Evolutionary conservation across 2,329 filamentous ascomycete genomes (phyloP).

Genomic region (Verticillium albo-atrum): DNA sequence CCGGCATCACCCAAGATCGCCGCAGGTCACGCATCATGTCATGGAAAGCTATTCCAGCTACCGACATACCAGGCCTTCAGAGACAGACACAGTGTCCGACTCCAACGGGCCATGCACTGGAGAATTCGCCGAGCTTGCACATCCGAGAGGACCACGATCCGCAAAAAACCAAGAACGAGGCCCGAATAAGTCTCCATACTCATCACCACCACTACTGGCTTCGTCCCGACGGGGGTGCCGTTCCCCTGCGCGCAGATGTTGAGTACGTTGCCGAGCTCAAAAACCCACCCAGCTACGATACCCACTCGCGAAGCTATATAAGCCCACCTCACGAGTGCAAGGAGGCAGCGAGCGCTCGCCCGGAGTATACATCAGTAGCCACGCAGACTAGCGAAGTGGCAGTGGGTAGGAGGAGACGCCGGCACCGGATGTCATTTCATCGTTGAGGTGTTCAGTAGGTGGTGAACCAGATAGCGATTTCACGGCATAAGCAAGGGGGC

Average conservation of each 20-base stretch:
- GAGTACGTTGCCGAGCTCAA: slow-evolving; percentile 21
- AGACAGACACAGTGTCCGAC: neutral
- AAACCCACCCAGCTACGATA: slow-evolving; percentile 12
- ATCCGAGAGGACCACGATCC: neutral
- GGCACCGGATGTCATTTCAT: slow-evolving; percentile 14
- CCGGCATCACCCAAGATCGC: neutral
- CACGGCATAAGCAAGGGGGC: too few relatives aligned
- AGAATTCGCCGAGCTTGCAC: neutral
- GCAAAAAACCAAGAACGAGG: neutral
- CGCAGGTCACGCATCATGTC: neutral
- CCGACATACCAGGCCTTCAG: neutral
- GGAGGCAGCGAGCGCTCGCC: slow-evolving; percentile 5
- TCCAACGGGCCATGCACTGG: neutral
- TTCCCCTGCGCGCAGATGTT: slow-evolving; percentile 3
- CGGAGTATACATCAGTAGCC: neutral
- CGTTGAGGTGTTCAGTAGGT: too few relatives aligned
- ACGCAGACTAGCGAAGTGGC: neutral
- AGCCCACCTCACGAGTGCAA: slow-evolving; percentile 8
- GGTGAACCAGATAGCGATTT: too few relatives aligned
- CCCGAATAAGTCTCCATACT: slow-evolving; percentile 46
- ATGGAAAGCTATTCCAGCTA: neutral
- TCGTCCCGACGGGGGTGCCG: slow-evolving; percentile 20
- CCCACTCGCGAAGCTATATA: slow-evolving; percentile 24
- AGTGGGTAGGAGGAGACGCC: neutral
- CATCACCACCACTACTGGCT: slow-evolving; percentile 62